Evolutionary conservation across 1,139 yeast genomes (phyloP), one percentile per base, ranked within the genome.

Genomic region (Ashbya aceris): DNA sequence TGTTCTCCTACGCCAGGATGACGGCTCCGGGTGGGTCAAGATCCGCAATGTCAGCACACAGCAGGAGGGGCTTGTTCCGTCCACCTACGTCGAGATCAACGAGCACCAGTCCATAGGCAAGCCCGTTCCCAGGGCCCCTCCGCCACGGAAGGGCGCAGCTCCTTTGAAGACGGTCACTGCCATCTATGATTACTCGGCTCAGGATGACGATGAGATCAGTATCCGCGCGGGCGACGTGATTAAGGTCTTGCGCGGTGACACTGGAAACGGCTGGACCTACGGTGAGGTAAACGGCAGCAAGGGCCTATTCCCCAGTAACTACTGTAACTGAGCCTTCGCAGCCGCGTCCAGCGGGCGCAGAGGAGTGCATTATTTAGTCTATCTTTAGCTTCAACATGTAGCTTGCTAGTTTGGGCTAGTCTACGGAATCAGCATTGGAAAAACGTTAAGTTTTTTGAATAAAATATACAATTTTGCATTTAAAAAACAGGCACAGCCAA

Each of bases 261-360:
- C 81, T 45, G 96, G 95, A 6, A 81, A 82, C 49, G 99, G 99
- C 0, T 91, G 99, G 99, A 87, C 96, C 1, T 85, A 81, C 53
- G 98, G 97, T 8, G 94, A 84, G 56, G 52, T 83, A 12, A 72
- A 80, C 52, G 96, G 95, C 0, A 54, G 52, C 29, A 70, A 68
- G 36, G 96, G 96, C 1, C 62, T 85, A 49, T 83, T 89, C 63
- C 97, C 97, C 6, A 80, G 93, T 0, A 71, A 83, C 48, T 89
- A 87, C 59, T 60, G 65, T 46, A 49, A 51, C 27, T 49, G 39
- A 42, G 11, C 23, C 6, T 17, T 4, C 23, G 23, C 23, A 17
- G 23, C 23, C 23, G 23, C 23, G 6, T 17, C 23, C 23, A 6
- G 5, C 23, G 23, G 23, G 6, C 23, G 23, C 23, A 17, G 3